Evolutionary conservation across 2,329 filamentous ascomycete species (phyloP).

Genomic region (Corinectria fuckeliana): DNA sequence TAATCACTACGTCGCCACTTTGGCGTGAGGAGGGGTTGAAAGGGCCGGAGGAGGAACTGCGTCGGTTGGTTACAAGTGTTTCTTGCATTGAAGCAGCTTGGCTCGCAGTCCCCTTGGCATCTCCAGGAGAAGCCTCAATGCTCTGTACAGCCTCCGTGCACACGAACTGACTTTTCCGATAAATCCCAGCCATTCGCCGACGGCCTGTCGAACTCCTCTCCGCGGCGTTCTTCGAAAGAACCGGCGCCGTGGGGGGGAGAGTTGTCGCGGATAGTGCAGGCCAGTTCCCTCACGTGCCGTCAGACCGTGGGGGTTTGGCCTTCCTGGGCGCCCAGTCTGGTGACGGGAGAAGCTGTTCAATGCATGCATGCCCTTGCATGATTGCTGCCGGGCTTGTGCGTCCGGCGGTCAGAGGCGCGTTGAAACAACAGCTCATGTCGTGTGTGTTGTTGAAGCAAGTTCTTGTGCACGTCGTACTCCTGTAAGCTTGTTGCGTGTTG

Average conservation of each 20-base stretch:
- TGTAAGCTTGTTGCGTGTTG: background rate
- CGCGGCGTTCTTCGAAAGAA: slow-evolving; percentile 1
- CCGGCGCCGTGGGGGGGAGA: background rate
- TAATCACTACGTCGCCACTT: slow-evolving; percentile 15
- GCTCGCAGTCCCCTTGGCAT: slow-evolving; percentile 6
- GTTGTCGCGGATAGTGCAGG: slow-evolving; percentile 28
- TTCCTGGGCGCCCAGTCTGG: background rate
- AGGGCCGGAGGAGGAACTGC: background rate
- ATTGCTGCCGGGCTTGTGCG: background rate
- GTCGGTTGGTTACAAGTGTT: background rate
- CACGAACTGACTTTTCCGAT: background rate
- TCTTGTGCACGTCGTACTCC: no score
- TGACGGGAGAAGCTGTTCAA: slow-evolving; percentile 1
- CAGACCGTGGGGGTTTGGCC: slow-evolving; percentile 25
- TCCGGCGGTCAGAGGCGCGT: slow-evolving; percentile 6
- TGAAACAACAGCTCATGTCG: slow-evolving; percentile 2
- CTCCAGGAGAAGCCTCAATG: slow-evolving; percentile 5
- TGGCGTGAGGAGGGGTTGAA: background rate
- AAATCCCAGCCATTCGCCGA: background rate
- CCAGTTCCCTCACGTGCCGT: slow-evolving; percentile 30
- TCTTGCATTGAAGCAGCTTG: no score
- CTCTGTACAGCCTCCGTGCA: slow-evolving; percentile 6
- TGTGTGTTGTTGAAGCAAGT: background rate
- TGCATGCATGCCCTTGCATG: background rate
- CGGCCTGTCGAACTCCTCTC: background rate